These are phyloP conservation scores for Pseudogymnoascus sp. DNA, from an alignment of 2,329 filamentous ascomycete genomes.

Conservation along the genomic window DNA sequence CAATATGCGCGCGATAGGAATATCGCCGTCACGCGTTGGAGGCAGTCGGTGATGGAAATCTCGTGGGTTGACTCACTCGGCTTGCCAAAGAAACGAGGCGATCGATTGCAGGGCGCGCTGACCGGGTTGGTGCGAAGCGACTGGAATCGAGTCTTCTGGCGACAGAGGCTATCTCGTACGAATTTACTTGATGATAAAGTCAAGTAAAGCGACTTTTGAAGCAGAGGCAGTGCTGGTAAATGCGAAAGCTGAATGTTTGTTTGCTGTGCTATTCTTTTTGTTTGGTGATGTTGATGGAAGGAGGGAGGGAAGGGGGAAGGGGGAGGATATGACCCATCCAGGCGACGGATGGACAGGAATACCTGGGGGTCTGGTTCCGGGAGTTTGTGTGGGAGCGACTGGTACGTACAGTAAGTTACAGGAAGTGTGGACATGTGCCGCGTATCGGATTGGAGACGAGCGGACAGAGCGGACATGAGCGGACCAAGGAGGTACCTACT, in stretches of 20 bases:
- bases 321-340: conserved; percentile 11
- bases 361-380: not conserved
- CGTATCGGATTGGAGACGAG: not conserved
- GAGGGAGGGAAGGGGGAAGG: conserved; percentile 31
- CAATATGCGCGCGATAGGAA: not conserved
- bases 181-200: not conserved
- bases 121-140: conserved; percentile 52
- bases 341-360: not conserved
- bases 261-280: conserved; percentile 29
- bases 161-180: not conserved
- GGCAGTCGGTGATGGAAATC: not conserved
- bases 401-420: not conserved
- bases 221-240: not conserved
- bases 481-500: not conserved
- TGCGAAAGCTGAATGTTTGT: conserved; percentile 26
- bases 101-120: conserved; percentile 43
- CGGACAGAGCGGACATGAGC: not conserved
- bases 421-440: not conserved
- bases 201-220: conserved; percentile 4
- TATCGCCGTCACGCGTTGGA: not conserved
- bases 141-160: conserved; percentile 27
- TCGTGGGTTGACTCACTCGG: conserved; percentile 6
- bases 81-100: conserved; percentile 8
- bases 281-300: conserved; percentile 41
- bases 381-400: not conserved